Percentiles rank a stretch among this genome's conserved stretches.
Conservation (phyloP, 2,329 filamentous ascomycete genomes). For the Fusarium clavum region DNA sequence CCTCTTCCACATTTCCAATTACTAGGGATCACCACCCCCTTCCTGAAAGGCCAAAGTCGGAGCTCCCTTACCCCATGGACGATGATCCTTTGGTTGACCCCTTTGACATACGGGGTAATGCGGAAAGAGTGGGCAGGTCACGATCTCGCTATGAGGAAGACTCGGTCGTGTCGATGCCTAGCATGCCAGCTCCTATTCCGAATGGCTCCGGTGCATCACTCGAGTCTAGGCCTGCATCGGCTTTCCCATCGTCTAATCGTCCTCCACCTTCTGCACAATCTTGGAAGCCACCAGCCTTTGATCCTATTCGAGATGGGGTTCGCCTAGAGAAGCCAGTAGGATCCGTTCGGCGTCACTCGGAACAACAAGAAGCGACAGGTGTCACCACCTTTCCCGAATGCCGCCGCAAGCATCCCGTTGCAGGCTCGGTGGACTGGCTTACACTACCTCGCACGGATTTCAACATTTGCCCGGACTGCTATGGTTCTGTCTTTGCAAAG, state of each 20-base stretch:
- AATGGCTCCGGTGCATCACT: conserved; percentile 42
- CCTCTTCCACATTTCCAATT: conserved; percentile 50
- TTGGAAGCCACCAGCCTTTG: conserved; percentile 62
- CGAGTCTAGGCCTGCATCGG: conserved; percentile 36
- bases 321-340: conserved; percentile 56
- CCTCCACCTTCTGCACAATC: conserved; percentile 44
- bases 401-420: conserved; percentile 70
- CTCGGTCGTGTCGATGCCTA: conserved; percentile 41
- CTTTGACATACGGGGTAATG: conserved; percentile 36
- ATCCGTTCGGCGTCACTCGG: conserved; percentile 65
- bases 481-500: conserved; percentile 73
- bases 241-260: conserved; percentile 42
- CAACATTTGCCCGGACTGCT: conserved; percentile 86
- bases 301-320: conserved; percentile 53
- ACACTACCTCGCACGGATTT: conserved; percentile 79
- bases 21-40: conserved; percentile 35
- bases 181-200: conserved; percentile 41
- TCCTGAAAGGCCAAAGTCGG: conserved; percentile 41
- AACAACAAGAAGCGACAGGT: conserved; percentile 50
- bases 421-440: conserved; percentile 81
- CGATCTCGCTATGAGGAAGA: conserved; percentile 39
- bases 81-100: conserved; percentile 46
- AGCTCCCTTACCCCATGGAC: conserved; percentile 56
- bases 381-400: conserved; percentile 72
- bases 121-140: conserved; percentile 34